phyloP scores from a whole-genome alignment of 164 flowering plant genomes.

The Stephania yunnanensis region DNA sequence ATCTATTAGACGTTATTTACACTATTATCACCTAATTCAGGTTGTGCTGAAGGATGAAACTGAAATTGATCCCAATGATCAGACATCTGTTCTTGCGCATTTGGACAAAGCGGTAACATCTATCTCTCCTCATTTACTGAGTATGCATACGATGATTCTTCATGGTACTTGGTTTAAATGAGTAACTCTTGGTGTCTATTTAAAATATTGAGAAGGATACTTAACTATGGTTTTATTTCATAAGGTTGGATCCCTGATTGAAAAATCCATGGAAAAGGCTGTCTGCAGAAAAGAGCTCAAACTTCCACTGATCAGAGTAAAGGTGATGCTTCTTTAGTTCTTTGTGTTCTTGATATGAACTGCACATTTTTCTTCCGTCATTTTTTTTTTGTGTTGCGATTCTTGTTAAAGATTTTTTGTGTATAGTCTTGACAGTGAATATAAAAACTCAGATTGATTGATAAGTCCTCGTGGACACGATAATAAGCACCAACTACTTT shows the following conservation, averaged over 20 bases:
- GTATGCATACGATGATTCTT: neutral
- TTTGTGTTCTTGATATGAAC: neutral
- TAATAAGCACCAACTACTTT: too few relatives aligned
- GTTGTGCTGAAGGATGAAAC: constrained; percentile 78
- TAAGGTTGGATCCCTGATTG: constrained; percentile 79
- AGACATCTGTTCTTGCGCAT: constrained; percentile 82
- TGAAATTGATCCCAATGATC: constrained; percentile 88
- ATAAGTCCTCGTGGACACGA: too few relatives aligned
- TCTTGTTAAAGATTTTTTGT: neutral
- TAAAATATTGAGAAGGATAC: neutral
- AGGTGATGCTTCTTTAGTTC: constrained; percentile 39
- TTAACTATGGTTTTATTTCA: constrained; percentile 12
- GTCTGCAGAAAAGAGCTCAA: constrained; percentile 46
- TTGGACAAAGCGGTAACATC: constrained; percentile 73
- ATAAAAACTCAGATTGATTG: too few relatives aligned
- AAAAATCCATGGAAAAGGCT: constrained; percentile 41
- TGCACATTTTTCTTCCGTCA: too few relatives aligned
- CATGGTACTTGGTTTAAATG: constrained; percentile 4
- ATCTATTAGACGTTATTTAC: constrained; percentile 2
- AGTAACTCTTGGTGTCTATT: constrained; percentile 2
- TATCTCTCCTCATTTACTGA: neutral
- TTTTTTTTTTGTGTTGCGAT: neutral
- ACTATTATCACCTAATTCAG: constrained; percentile 31
- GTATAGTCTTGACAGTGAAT: too few relatives aligned
- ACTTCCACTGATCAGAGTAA: constrained; percentile 81